Evolutionary conservation across 768 basidiomycete species (phyloP).

Genomic region (Dacryopinax spathularia): DNA sequence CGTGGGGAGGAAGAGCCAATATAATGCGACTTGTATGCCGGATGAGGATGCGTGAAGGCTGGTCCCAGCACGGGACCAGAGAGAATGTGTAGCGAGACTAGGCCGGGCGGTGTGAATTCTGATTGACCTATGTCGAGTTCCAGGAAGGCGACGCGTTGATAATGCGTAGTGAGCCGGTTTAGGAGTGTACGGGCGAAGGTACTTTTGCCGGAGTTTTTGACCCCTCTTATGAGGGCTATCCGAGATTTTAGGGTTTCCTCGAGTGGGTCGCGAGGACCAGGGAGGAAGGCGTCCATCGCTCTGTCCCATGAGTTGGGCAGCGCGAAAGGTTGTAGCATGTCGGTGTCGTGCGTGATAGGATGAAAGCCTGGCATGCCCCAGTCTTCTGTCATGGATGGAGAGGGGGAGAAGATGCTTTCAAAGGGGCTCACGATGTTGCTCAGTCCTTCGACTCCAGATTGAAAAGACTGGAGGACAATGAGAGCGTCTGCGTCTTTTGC

Average conservation of each 20-base stretch:
- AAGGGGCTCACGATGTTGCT: conserved; percentile 49
- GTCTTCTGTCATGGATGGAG: conserved; percentile 28
- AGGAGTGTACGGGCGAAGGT: conserved; percentile 63
- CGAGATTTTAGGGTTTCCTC: conserved; percentile 15
- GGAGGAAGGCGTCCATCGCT: conserved; percentile 15
- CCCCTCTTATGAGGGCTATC: conserved; percentile 61
- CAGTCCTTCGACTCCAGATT: conserved; percentile 51
- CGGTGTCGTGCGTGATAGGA: neutral
- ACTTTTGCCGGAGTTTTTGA: conserved; percentile 82
- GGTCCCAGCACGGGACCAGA: conserved; percentile 63
- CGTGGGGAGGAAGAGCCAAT: conserved; percentile 67
- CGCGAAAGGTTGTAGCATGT: conserved; percentile 23
- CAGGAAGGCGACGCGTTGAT: conserved; percentile 71
- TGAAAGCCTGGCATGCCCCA: conserved; percentile 37
- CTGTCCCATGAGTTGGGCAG: conserved; percentile 28
- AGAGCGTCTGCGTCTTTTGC: conserved; percentile 28
- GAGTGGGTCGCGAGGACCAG: conserved; percentile 1
- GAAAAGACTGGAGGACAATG: conserved; percentile 42
- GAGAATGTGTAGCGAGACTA: conserved; percentile 66
- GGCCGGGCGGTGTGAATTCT: conserved; percentile 78
- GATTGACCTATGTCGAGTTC: conserved; percentile 92
- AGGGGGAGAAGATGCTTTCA: conserved; percentile 45
- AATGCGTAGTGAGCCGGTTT: conserved; percentile 54
- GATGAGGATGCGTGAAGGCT: conserved; percentile 66
- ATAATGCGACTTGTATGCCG: conserved; percentile 64